These are phyloP conservation scores for Russula dissimulans DNA, from an alignment of 768 basidiomycete genomes.

Conservation along the genomic window DNA sequence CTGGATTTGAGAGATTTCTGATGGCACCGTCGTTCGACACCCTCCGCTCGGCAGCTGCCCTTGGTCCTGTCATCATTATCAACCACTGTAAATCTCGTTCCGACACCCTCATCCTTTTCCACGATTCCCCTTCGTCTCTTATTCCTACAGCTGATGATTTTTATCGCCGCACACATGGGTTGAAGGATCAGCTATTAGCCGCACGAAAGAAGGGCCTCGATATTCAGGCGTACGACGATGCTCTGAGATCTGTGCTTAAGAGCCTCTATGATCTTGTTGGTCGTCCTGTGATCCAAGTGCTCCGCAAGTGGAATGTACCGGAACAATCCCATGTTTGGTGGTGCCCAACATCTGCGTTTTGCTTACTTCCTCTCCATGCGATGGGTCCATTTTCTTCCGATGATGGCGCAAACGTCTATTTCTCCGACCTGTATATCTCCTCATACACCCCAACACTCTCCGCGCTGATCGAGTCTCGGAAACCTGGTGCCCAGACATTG, in stretches of 20 bases:
- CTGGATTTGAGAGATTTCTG: neutral
- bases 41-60: neutral
- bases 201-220: neutral
- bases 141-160: neutral
- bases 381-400: neutral
- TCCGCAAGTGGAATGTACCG: neutral
- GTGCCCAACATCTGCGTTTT: neutral
- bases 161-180: neutral
- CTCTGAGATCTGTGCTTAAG: neutral
- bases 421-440: neutral
- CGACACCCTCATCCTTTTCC: neutral
- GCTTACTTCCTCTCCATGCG: neutral
- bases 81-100: neutral
- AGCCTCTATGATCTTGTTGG: neutral
- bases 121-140: neutral
- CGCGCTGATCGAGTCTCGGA: neutral
- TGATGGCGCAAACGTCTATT: neutral
- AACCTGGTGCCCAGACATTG: neutral
- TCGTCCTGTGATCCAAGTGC: neutral
- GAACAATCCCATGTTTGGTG: neutral
- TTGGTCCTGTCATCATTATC: neutral
- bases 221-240: neutral
- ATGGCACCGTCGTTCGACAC: neutral
- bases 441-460: neutral
- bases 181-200: neutral